Base-by-base conservation (phyloP, 2,329 filamentous ascomycete species). In the Cyanodermella asteris region DNA sequence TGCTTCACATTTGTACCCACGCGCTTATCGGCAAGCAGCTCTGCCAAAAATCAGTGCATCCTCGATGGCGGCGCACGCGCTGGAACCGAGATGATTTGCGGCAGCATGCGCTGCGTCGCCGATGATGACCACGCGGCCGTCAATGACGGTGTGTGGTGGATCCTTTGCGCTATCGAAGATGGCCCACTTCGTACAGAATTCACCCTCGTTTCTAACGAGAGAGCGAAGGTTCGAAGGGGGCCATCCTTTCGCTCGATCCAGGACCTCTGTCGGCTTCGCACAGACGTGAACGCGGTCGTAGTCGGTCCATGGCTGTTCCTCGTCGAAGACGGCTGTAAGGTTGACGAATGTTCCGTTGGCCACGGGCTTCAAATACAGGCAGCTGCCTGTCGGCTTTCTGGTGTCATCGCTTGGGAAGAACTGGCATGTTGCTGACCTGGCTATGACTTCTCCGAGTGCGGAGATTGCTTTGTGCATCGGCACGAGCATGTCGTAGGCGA, bases 401-500 rank as follows among this genome's bases (percentile, higher is more conserved):
- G n/a, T n/a, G n/a, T n/a, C n/a, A n/a, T n/a, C n/a, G n/a, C n/a
- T 51, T 44, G 0, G 56, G 58, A 0, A 65, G 67, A 27, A 62
- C 53, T 39, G 62, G 59, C 47, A 64, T 56, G 38, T 60, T 56
- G 10, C 51, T 43, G 9, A 58, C 63, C 13, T 40, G 1, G 60
- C 55, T 19, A 57, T 45, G 20, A 62, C 45, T 6, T 53, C 40
- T 2, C 62, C 60, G 3, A 72, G 34, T 3, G 52, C 50, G 7
- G 47, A 38, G 1, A 49, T 40, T 0, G 63, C 65, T 10, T 54
- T 41, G 1, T 53, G 46, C 54, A 73, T 72, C 0, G 67, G 62
- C 2, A 72, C 50, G 3, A 75, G 42, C 0, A 61, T 61, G 5
- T 70, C 55, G 42, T 69, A 75, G 18, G 62, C 69, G 42, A 64